Base-by-base conservation (phyloP, 208 protist genomes). In the Zelonia costaricensis region DNA sequence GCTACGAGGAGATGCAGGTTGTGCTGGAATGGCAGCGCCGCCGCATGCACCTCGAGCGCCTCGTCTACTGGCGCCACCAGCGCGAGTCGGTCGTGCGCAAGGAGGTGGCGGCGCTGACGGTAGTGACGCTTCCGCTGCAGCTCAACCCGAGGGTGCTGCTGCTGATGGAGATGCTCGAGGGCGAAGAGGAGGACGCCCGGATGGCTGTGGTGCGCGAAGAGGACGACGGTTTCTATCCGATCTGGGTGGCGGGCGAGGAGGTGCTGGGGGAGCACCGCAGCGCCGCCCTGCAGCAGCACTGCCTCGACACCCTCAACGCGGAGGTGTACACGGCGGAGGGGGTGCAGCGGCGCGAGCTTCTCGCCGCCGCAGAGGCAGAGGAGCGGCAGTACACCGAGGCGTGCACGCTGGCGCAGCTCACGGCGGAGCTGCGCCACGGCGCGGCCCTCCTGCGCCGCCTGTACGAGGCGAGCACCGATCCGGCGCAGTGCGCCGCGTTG, bases 41-140 rank as follows among this genome's bases (percentile, higher is more conserved):
- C 44, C 73, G 77, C 22, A 80, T 91, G 76, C 89, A 95, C 53
- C 66, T 95, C 8, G 74, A 93, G 60, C 78, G 89, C 2, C 74
- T 95, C 13, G 25, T 86, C 3, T 91, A 90, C 70, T 95, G 89
- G 89, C 66, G 83, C 23, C 54, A 67, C 0, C 71, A 88, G 59
- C 76, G 80, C 12, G 46, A 78, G 44, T 27, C 43, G 20, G 52
- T 62, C 23, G 61, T 84, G 51, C 38, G 61, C 23, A 46, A 70
- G 31, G 73, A 80, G 48, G 36, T 84, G 5, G 45, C 56, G 30
- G 62, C 43, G 38, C 62, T 78, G 22, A 78, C 66, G 8, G 56
- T 49, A 16, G 48, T 74, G 22, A 47, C 52, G 25, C 48, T 47
- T 4, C 63, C 33, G 15, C 33, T 35, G 13, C 56, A n/a, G 38